Evolutionary conservation across 2,329 filamentous ascomycete species (phyloP).

Genomic region (Mycocentrospora acerina): DNA sequence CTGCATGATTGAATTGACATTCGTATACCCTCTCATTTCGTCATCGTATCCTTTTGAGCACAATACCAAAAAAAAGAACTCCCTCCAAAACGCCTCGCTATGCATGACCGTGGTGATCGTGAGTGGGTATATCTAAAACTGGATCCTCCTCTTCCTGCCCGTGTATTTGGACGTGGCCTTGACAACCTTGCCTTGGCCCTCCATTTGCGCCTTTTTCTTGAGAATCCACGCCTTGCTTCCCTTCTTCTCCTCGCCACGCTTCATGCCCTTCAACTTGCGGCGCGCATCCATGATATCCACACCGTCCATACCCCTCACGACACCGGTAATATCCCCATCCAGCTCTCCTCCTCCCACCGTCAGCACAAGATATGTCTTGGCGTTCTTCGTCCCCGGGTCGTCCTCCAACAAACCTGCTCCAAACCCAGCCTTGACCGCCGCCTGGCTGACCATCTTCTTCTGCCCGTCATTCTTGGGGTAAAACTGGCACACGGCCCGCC

Average conservation of each 20-base stretch:
- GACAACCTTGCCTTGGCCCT: slow-evolving; percentile 90
- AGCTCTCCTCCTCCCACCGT: slow-evolving; percentile 76
- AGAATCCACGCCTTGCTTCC: slow-evolving; percentile 82
- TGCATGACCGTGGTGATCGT: slow-evolving; percentile 26
- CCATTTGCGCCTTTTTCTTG: slow-evolving; percentile 90
- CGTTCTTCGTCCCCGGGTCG: slow-evolving; percentile 93
- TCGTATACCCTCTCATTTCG: slow-evolving; percentile 24
- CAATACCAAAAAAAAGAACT: slow-evolving; percentile 20
- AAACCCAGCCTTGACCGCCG: slow-evolving; percentile 91
- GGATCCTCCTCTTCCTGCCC: slow-evolving; percentile 77
- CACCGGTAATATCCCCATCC: slow-evolving; percentile 77
- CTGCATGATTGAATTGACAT: slow-evolving; percentile 40
- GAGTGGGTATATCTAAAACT: slow-evolving; percentile 60
- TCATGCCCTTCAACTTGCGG: slow-evolving; percentile 54
- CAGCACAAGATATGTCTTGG: slow-evolving; percentile 92
- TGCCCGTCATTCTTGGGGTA: slow-evolving; percentile 96
- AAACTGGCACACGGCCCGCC: slow-evolving; percentile 92
- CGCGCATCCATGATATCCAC: slow-evolving; percentile 69
- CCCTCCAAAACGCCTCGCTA: slow-evolving; percentile 40
- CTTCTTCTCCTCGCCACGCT: slow-evolving; percentile 66
- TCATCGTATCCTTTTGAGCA: slow-evolving; percentile 10
- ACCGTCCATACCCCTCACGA: slow-evolving; percentile 84
- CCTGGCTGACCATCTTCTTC: slow-evolving; percentile 85
- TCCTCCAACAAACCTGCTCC: slow-evolving; percentile 94
- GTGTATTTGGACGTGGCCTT: slow-evolving; percentile 93